These are phyloP conservation scores for Coelastrella sp. DNA, from an alignment of 139 green algal species.

Conservation along the genomic window DNA sequence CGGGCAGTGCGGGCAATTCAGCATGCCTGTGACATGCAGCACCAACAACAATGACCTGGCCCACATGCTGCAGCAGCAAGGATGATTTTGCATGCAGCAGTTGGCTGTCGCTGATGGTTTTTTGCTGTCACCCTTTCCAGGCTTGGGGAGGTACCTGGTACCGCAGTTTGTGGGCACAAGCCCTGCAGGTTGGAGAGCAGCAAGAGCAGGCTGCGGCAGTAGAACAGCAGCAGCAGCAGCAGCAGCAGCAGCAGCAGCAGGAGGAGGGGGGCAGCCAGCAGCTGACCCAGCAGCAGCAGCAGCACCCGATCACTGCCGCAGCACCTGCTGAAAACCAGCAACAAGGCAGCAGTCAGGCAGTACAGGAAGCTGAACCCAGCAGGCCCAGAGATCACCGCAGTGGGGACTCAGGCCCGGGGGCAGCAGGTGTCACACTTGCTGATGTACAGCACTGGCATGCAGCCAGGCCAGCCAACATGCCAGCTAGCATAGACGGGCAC, in stretches of 20 bases:
- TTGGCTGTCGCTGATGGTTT: neutral
- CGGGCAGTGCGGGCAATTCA: no score
- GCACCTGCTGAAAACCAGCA: neutral
- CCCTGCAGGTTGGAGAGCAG: slow-evolving; percentile 61
- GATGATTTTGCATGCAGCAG: no score
- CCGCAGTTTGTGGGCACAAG: slow-evolving; percentile 67
- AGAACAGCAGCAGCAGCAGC: slow-evolving; percentile 12
- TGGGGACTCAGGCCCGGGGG: neutral
- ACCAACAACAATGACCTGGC: no score
- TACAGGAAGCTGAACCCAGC: neutral
- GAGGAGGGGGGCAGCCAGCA: neutral
- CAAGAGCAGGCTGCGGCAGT: slow-evolving; percentile 51
- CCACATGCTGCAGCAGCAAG: no score
- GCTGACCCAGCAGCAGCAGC: slow-evolving; percentile 7
- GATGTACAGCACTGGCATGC: neutral
- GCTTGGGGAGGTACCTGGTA: slow-evolving; percentile 71
- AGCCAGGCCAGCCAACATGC: neutral
- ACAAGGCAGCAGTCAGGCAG: neutral
- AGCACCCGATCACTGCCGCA: no score
- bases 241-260: slow-evolving; percentile 6
- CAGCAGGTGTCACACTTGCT: neutral
- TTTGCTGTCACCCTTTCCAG: neutral
- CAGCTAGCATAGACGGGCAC: slow-evolving; percentile 30
- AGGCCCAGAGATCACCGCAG: neutral
- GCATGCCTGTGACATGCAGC: no score